Evolutionary conservation across 2,329 filamentous ascomycete genomes (phyloP).

Genomic region (Exophiala sp.): DNA sequence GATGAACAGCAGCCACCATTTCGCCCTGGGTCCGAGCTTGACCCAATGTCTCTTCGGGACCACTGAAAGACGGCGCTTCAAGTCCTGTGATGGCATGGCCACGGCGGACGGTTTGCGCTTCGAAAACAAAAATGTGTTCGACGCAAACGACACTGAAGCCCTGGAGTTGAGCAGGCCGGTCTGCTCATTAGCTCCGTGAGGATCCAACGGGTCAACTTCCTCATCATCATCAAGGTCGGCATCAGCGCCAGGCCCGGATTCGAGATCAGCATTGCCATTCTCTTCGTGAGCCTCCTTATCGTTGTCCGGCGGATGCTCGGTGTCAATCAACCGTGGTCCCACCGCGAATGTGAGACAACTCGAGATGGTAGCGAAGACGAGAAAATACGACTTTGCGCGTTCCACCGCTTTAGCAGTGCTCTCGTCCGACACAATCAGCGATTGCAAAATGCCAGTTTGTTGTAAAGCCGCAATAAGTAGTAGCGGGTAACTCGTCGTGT

Average conservation of each 20-base stretch:
- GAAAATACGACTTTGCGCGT: conserved; percentile 62
- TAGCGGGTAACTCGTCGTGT: conserved; percentile 54
- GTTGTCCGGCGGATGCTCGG: conserved; percentile 35
- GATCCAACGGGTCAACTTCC: conserved; percentile 15
- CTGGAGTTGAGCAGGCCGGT: conserved; percentile 10
- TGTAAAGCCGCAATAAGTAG: conserved; percentile 52
- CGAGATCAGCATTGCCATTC: conserved; percentile 25
- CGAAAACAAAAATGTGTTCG: conserved; percentile 51
- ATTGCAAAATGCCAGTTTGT: conserved; percentile 55
- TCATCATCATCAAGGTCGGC: conserved; percentile 29
- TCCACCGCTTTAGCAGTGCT: conserved; percentile 48
- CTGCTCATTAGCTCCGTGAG: conserved; percentile 23
- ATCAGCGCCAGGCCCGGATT: conserved; percentile 4
- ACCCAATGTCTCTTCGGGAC: conserved; percentile 31
- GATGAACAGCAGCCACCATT: conserved; percentile 38
- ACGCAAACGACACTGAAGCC: conserved; percentile 36
- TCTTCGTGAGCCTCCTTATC: conserved; percentile 33
- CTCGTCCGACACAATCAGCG: conserved; percentile 46
- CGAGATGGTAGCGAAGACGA: conserved; percentile 62
- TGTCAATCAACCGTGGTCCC: conserved; percentile 57
- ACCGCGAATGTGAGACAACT: conserved; percentile 64
- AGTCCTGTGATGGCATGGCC: neutral
- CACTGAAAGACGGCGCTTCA: conserved; percentile 19
- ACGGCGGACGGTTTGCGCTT: conserved; percentile 12
- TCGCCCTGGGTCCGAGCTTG: conserved; percentile 37